Conservation (phyloP, 2,329 filamentous ascomycete species). For the Alternaria dauci region DNA sequence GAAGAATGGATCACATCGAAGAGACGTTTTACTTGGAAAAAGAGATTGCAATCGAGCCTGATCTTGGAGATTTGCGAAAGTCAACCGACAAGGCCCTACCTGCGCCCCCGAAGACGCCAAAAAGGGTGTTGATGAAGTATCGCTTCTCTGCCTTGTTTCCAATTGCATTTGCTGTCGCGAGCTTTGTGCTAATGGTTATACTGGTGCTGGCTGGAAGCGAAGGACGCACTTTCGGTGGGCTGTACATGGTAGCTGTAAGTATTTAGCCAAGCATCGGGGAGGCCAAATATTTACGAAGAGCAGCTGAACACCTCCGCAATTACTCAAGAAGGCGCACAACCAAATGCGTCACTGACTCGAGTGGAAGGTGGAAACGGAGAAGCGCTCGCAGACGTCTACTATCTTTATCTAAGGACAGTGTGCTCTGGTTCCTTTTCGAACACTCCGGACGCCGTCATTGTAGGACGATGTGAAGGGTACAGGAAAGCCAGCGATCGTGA, state of each 20-base stretch:
- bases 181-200: conserved; percentile 29
- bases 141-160: conserved; percentile 31
- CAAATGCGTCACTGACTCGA: neutral
- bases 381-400: conserved; percentile 1
- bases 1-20: conserved; percentile 9
- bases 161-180: conserved; percentile 18
- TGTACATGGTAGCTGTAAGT: conserved; percentile 34
- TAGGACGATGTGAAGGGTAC: conserved; percentile 3
- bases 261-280: neutral
- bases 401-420: conserved; percentile 4
- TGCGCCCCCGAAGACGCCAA: conserved; percentile 28
- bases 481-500: neutral
- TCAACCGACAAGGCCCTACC: conserved; percentile 32
- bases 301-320: neutral
- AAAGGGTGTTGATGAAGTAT: conserved; percentile 29
- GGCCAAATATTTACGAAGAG: neutral
- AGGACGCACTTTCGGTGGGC: conserved; percentile 17
- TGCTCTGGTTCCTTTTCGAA: neutral
- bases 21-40: conserved; percentile 16
- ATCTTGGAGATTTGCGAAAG: conserved; percentile 32
- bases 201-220: conserved; percentile 28
- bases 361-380: too few relatives aligned
- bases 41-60: conserved; percentile 26
- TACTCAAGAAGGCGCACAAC: neutral
- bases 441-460: neutral